phyloP scores from a whole-genome alignment of 352 stramenopile species.

The Pythium myriotylum region DNA sequence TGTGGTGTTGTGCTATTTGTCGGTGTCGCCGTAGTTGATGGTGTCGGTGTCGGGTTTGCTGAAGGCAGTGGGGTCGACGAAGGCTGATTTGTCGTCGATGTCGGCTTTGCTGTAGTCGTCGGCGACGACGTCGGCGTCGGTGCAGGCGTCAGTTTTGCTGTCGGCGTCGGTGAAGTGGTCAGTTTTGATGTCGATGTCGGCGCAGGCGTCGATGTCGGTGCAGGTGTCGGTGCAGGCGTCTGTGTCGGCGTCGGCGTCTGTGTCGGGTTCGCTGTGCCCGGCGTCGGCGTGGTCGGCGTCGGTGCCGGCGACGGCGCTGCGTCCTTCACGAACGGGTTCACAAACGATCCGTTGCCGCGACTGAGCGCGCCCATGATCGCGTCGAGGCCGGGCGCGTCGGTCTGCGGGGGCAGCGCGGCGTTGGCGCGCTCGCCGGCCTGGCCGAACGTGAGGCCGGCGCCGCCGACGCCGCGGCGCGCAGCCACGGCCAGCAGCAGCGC shows the following conservation, averaged over 20 bases:
- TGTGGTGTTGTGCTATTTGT: too few relatives aligned
- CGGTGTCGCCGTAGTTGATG: not conserved
- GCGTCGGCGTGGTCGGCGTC: not conserved
- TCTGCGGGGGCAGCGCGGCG: not conserved
- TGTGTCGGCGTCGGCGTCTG: not conserved
- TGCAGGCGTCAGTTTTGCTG: too few relatives aligned
- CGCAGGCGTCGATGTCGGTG: too few relatives aligned
- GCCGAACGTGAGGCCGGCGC: not conserved
- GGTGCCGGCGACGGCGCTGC: not conserved
- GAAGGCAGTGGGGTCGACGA: too few relatives aligned
- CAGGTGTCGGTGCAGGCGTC: not conserved
- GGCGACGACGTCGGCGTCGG: too few relatives aligned
- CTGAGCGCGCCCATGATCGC: not conserved
- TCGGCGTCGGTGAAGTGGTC: too few relatives aligned
- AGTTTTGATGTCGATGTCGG: too few relatives aligned
- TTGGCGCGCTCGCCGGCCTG: not conserved
- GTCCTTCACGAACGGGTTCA: not conserved
- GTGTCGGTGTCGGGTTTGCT: not conserved
- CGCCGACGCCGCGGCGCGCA: not conserved
- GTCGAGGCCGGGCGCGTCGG: not conserved
- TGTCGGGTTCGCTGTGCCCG: not conserved
- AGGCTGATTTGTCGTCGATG: too few relatives aligned
- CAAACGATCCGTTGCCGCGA: not conserved
- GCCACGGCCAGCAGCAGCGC: not conserved
- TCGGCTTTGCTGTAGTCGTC: too few relatives aligned